These are phyloP conservation scores for Xylaria sp. DNA, from an alignment of 2,329 filamentous ascomycete genomes.

Conservation along the genomic window DNA sequence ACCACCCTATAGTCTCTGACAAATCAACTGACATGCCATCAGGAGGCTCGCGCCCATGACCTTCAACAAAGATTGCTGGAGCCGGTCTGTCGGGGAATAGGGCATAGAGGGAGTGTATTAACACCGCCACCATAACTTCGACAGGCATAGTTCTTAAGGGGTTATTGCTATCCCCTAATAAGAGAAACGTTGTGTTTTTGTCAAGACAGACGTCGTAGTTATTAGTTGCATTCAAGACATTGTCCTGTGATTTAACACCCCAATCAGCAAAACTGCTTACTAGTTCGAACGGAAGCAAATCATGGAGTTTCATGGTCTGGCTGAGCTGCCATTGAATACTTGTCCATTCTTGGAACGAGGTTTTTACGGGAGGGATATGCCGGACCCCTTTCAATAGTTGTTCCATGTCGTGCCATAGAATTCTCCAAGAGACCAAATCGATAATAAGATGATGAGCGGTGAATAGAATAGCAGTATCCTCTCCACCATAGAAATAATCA, in stretches of 20 bases:
- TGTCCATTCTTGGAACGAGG: conserved; percentile 11
- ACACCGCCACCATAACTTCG: background rate
- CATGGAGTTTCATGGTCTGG: background rate
- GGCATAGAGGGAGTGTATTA: background rate
- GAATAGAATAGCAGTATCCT: conserved; percentile 6
- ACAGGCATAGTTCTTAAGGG: background rate
- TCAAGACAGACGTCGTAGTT: background rate
- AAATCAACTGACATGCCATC: background rate
- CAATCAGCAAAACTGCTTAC: conserved; percentile 10
- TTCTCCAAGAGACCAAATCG: conserved; percentile 22
- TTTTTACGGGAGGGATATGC: conserved; percentile 8
- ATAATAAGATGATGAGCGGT: conserved; percentile 16
- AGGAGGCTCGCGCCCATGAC: conserved; percentile 11
- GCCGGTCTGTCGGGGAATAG: conserved; percentile 8
- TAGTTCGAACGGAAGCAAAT: background rate
- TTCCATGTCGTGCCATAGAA: conserved; percentile 17
- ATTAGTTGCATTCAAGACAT: background rate
- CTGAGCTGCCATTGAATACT: conserved; percentile 4
- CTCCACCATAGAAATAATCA: conserved; percentile 10
- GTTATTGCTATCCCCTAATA: conserved; percentile 5
- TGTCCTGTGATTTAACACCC: background rate
- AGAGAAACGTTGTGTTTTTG: background rate
- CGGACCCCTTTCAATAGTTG: conserved; percentile 1
- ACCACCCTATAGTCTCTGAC: conserved; percentile 18
- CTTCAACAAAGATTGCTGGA: conserved; percentile 7